These are phyloP conservation scores for Cercospora nicotianae DNA, from an alignment of 2,329 filamentous ascomycete genomes.

Conservation along the genomic window DNA sequence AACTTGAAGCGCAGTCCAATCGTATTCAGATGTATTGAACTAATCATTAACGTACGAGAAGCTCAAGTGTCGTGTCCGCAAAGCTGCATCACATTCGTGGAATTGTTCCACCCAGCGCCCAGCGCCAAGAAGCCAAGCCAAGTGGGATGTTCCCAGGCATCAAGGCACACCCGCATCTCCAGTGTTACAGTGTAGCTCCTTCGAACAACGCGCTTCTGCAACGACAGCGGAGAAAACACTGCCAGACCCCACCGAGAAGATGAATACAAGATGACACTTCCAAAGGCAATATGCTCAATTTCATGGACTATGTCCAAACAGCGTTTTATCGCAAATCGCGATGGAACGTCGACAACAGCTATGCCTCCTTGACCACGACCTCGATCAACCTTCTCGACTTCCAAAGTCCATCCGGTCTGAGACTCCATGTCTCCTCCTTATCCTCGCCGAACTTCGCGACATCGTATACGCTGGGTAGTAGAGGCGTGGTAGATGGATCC, in stretches of 20 bases:
- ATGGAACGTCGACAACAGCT: constrained; percentile 92
- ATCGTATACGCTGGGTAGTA: constrained; percentile 84
- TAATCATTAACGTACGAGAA: too few relatives aligned
- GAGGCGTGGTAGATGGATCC: constrained; percentile 93
- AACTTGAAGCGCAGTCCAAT: too few relatives aligned
- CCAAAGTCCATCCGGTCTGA: constrained; percentile 76
- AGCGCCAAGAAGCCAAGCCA: not conserved
- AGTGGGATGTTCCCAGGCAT: not conserved
- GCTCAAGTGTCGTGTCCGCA: too few relatives aligned
- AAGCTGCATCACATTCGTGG: too few relatives aligned
- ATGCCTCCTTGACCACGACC: constrained; percentile 80
- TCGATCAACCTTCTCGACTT: constrained; percentile 87
- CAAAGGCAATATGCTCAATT: constrained; percentile 71
- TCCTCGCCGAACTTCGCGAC: constrained; percentile 92
- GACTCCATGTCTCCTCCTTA: constrained; percentile 85
- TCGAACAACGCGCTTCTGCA: not conserved
- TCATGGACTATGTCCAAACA: constrained; percentile 95
- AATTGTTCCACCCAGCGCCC: too few relatives aligned
- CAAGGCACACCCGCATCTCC: not conserved
- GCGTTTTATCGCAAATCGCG: constrained; percentile 83
- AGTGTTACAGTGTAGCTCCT: not conserved
- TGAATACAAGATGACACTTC: constrained; percentile 22
- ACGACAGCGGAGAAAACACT: not conserved
- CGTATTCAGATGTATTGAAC: too few relatives aligned
- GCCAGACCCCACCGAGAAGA: not conserved